Conservation (phyloP, 2,329 filamentous ascomycete genomes). For the Colletotrichum orbiculare region DNA sequence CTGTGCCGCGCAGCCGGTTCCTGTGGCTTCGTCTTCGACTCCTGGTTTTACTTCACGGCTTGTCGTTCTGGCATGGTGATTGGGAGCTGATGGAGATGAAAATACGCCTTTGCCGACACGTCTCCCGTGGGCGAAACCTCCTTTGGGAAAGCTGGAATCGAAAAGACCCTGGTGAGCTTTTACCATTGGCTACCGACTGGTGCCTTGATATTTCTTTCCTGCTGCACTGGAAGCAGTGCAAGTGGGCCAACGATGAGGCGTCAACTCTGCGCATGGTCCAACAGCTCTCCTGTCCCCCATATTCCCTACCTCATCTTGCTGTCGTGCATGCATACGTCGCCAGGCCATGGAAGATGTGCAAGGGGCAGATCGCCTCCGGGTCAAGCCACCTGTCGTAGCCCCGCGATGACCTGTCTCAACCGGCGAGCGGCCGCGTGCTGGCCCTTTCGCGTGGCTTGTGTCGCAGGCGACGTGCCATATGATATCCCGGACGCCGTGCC, state of each 20-base stretch:
- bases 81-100: slow-evolving; percentile 26
- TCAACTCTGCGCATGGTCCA: not conserved
- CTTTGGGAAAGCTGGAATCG: not conserved
- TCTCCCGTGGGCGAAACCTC: slow-evolving; percentile 1
- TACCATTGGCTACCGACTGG: not conserved
- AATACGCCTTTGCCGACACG: slow-evolving; percentile 14
- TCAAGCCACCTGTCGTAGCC: not conserved
- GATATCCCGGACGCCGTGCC: slow-evolving; percentile 4
- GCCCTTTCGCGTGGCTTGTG: slow-evolving; percentile 12
- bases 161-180: not conserved
- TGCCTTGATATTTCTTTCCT: slow-evolving; percentile 12
- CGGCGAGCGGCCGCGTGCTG: slow-evolving; percentile 21
- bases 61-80: not conserved
- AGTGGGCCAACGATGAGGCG: not conserved
- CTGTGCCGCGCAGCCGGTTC: slow-evolving; percentile 18
- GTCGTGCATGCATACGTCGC: too few species aligned
- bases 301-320: too few species aligned
- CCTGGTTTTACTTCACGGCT: not conserved
- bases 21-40: not conserved
- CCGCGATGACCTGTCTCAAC: not conserved
- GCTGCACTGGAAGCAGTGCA: not conserved
- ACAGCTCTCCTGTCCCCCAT: not conserved
- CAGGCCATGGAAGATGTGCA: not conserved
- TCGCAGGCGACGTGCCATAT: slow-evolving; percentile 8
- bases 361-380: not conserved